Base-by-base conservation (phyloP, 331 rosid genomes). In the Acacia pycnantha region DNA sequence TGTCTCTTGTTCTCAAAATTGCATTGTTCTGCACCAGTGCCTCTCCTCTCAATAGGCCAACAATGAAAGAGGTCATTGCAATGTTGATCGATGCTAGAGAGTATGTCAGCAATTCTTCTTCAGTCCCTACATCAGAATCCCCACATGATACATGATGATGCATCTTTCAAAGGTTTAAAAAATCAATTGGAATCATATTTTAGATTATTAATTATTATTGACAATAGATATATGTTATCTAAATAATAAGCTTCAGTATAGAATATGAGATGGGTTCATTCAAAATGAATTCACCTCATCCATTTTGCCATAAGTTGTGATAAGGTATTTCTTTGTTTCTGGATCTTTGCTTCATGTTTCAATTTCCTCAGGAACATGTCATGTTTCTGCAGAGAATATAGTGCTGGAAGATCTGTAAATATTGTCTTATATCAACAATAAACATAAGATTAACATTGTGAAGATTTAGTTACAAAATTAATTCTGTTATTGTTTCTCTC, bases 31-130 rank as follows among this genome's bases (percentile, higher is more conserved):
- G 97, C 87, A 92, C 94, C 14, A 90, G 92, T 46, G 41, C 86
- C 8, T 86, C 92, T 81, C 97, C 97, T 9, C 85, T 88, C 50
- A 92, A 87, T 74, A 86, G 97, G 87, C 97, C 97, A 74, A 92
- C 97, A 73, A 92, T 92, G 94, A 86, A 89, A 86, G 97, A 92
- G 84, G 97, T 92, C 84, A 86, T 92, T 54, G 92, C 90, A 33
- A 92, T 92, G 97, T 82, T 92, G 90, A 79, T 89, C 73, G 93
- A 92, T 79, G 90, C 93, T 50, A 89, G 89, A 61, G 88, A 87
- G 64, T 87, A 87, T 35, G 87, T 82, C 56, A 90, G 83, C 86
- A 82, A 85, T 56, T 73, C 83, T 48, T 88, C 93, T 58, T 81
- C 84, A n/a, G 83, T 91, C 46, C 90, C 90, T 16, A 86, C 94